These are phyloP conservation scores for Diaporthe caulivora DNA, from an alignment of 2,329 filamentous ascomycete species.

Conservation along the genomic window DNA sequence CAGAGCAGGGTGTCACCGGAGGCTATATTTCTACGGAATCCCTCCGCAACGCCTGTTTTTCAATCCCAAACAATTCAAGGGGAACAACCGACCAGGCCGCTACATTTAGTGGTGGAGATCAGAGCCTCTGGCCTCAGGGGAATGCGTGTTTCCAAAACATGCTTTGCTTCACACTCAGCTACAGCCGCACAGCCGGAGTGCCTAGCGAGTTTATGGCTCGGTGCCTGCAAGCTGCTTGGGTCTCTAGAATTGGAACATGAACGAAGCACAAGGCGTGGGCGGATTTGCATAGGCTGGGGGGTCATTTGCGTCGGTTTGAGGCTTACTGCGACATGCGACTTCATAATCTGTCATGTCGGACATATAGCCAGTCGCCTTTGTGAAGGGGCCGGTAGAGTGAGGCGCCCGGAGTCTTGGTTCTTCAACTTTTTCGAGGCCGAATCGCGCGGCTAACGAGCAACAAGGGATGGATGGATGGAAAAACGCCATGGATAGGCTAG, in stretches of 20 bases:
- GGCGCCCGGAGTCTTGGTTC: slow-evolving; percentile 5
- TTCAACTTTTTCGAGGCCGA: not conserved
- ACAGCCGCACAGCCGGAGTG: not conserved
- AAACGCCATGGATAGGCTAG: slow-evolving; percentile 7
- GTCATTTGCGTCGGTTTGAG: not conserved
- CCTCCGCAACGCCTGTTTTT: not conserved
- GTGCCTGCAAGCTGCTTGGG: not conserved
- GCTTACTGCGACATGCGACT: not conserved
- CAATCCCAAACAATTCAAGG: not conserved
- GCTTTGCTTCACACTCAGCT: not conserved
- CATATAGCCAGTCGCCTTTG: not conserved
- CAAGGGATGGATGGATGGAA: slow-evolving; percentile 1
- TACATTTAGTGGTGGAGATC: not conserved
- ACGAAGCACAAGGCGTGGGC: not conserved
- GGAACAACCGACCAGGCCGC: not conserved
- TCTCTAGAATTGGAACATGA: not conserved
- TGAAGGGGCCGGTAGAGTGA: not conserved
- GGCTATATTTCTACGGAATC: not conserved
- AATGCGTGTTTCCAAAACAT: not conserved
- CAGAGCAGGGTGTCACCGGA: not conserved
- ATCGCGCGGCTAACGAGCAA: not conserved
- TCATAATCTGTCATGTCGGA: not conserved
- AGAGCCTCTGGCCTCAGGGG: not conserved
- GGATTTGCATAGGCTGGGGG: not conserved
- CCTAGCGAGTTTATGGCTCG: not conserved